Evolutionary conservation across 192 early-diverging fungal species (phyloP).

Genomic region (Coemansia erecta): DNA sequence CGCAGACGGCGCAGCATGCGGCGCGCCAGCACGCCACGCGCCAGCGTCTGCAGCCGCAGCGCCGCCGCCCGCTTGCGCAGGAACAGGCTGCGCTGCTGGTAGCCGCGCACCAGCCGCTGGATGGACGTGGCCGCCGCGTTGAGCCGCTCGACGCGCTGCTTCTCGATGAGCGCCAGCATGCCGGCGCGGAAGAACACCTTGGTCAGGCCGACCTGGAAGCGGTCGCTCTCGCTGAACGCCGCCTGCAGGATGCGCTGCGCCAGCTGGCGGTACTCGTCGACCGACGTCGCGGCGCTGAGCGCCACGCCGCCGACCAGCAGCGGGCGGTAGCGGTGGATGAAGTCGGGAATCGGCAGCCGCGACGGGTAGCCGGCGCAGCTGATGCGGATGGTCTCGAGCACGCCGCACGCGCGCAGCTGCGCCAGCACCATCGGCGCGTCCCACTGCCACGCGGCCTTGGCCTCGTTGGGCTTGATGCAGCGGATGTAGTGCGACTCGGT

Average conservation of each 20-base stretch:
- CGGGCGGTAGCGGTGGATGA: slow-evolving; percentile 81
- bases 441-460: slow-evolving; percentile 87
- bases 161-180: slow-evolving; percentile 73
- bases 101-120: slow-evolving; percentile 82
- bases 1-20: slow-evolving; percentile 57
- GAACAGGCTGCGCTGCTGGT: slow-evolving; percentile 64
- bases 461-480: slow-evolving; percentile 98
- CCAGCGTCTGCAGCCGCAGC: slow-evolving; percentile 66
- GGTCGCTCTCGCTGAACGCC: slow-evolving; percentile 76
- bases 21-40: slow-evolving; percentile 62
- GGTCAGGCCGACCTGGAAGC: slow-evolving; percentile 89
- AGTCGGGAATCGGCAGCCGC: slow-evolving; percentile 83
- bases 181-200: slow-evolving; percentile 99
- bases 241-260: slow-evolving; percentile 61
- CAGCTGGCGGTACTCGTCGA: slow-evolving; percentile 57
- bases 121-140: slow-evolving; percentile 79
- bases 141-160: slow-evolving; percentile 80
- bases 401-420: slow-evolving; percentile 97
- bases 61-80: slow-evolving; percentile 56
- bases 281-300: slow-evolving; percentile 46
- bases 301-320: slow-evolving; percentile 43
- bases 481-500: slow-evolving; percentile 97
- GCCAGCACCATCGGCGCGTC: slow-evolving; percentile 92
- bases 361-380: slow-evolving; percentile 97
- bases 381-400: slow-evolving; percentile 98